phyloP scores from a whole-genome alignment of 352 stramenopile species.

The Globisporangium orthogonon region DNA sequence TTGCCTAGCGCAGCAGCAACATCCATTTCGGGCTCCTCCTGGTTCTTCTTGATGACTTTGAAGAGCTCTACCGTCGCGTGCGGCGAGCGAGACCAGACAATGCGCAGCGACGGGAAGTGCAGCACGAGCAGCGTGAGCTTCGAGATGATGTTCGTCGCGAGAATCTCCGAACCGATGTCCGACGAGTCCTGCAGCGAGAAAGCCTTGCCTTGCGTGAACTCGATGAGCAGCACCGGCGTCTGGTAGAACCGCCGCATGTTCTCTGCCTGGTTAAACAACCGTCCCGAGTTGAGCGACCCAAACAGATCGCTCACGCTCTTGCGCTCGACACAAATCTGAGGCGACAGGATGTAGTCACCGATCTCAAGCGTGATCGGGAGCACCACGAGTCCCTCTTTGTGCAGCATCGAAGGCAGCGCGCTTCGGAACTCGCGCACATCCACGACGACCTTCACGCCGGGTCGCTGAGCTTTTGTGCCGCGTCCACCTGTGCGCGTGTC shows the following conservation, averaged over 20 bases:
- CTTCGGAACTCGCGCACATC: constrained; percentile 97
- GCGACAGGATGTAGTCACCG: constrained; percentile 97
- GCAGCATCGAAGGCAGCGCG: constrained; percentile 94
- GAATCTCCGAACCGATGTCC: constrained; percentile 92
- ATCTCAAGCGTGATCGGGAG: constrained; percentile 95
- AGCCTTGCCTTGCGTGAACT: constrained; percentile 87
- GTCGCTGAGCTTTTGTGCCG: constrained; percentile 25
- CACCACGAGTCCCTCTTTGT: constrained; percentile 91
- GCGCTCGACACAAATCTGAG: constrained; percentile 95
- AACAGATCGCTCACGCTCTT: constrained; percentile 97
- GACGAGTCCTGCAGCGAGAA: constrained; percentile 85
- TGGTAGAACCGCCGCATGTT: constrained; percentile 83
- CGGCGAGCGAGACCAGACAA: constrained; percentile 93
- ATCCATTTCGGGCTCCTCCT: constrained; percentile 83
- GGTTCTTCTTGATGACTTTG: constrained; percentile 74
- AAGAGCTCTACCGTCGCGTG: constrained; percentile 88
- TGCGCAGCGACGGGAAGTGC: constrained; percentile 92
- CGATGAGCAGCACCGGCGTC: constrained; percentile 94
- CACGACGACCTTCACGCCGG: constrained; percentile 82
- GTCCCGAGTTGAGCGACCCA: constrained; percentile 92
- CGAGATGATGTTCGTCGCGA: constrained; percentile 88
- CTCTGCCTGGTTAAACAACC: constrained; percentile 94
- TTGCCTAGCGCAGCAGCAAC: constrained; percentile 58
- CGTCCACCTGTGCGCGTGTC: constrained; percentile 66
- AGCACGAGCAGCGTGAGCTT: constrained; percentile 94